These are phyloP conservation scores for Oryza coarctata DNA, from an alignment of 176 grass and related monocot species.

Conservation along the genomic window DNA sequence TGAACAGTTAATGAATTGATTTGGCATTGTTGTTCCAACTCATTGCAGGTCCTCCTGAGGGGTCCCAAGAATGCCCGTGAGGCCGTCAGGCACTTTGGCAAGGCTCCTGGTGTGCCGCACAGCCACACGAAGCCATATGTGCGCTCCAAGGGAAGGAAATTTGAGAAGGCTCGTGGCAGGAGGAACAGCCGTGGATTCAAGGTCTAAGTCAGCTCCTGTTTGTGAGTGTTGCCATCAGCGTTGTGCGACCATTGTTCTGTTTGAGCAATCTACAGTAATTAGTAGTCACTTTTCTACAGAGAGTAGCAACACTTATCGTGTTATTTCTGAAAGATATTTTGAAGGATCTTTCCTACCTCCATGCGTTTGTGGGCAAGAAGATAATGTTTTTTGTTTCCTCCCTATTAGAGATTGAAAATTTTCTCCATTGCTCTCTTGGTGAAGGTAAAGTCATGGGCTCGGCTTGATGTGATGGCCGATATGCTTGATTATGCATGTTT, in stretches of 20 bases:
- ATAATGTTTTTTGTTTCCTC: constrained; percentile 23
- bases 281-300: constrained; percentile 32
- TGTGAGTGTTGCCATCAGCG: not conserved
- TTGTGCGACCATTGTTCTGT: constrained; percentile 16
- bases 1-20: not conserved
- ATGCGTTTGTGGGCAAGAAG: not conserved
- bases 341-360: not conserved
- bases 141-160: constrained; percentile 75
- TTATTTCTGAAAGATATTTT: constrained; percentile 34
- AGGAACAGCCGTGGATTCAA: constrained; percentile 83
- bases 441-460: not conserved
- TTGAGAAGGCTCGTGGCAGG: constrained; percentile 70
- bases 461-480: not conserved
- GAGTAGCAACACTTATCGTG: constrained; percentile 22
- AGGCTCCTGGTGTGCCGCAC: constrained; percentile 76
- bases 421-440: not conserved
- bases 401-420: not conserved
- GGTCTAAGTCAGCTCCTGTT: constrained; percentile 31
- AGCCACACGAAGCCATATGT: constrained; percentile 82
- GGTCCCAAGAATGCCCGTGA: constrained; percentile 85
- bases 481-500: not conserved
- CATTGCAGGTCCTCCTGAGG: constrained; percentile 55
- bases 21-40: not conserved
- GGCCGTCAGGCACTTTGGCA: constrained; percentile 63
- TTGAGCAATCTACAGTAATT: constrained; percentile 41